A percentile compares a stretch with the other conserved stretches of the same genome.
Evolutionary conservation across 257 asterid genomes (phyloP).

Genomic region (Solanum bukasovii): DNA sequence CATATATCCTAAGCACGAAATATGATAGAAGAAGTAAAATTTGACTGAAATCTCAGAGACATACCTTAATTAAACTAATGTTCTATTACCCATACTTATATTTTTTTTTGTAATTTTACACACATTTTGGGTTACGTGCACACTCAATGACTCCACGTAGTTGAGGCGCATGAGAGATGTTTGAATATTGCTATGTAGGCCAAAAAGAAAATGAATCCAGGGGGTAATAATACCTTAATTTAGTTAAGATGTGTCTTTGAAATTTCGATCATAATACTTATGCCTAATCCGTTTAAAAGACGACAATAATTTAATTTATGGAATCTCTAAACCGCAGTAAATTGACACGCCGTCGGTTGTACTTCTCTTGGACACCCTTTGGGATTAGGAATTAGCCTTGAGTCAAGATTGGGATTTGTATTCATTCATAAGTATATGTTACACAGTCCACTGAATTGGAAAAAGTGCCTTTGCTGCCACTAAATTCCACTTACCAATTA

Average conservation of each 20-base stretch:
- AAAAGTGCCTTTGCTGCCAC: neutral
- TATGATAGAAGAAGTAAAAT: no score
- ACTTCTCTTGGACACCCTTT: neutral
- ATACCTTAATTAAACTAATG: neutral
- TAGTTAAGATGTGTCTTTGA: accelerated
- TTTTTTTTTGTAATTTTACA: no score
- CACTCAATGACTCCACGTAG: no score
- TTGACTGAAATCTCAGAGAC: no score
- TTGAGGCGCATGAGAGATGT: no score
- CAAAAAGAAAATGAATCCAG: no score
- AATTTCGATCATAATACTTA: accelerated
- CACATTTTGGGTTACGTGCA: neutral
- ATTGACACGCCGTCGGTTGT: neutral
- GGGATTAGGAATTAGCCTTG: neutral
- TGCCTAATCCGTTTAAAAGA: no score
- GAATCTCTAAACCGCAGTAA: no score
- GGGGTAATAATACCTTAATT: accelerated
- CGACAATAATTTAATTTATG: no score
- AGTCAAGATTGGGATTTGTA: neutral
- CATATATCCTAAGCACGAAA: no score
- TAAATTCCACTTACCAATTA: neutral
- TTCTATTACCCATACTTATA: no score
- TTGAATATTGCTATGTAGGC: no score
- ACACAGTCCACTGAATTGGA: neutral
- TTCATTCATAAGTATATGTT: neutral